These are phyloP conservation scores for Quillaja saponaria DNA, from an alignment of 306 rosid species.

Conservation along the genomic window DNA sequence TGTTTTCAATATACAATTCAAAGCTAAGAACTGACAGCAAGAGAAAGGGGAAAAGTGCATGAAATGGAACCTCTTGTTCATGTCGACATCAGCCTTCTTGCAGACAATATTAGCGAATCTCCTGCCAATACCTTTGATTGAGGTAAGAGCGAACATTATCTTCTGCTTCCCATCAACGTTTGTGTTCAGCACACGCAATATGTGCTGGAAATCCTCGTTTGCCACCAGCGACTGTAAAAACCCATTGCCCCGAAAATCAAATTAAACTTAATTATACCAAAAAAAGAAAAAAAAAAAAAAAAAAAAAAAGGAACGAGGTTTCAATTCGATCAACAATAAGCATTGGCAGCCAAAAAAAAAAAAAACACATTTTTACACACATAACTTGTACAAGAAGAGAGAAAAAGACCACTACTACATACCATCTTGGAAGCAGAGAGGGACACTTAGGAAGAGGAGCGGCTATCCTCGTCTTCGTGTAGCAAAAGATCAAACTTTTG, in stretches of 20 bases:
- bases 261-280: not conserved
- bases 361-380: no score
- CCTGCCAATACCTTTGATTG: conserved; percentile 52
- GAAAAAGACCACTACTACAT: not conserved
- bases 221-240: conserved; percentile 41
- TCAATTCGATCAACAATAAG: conserved; percentile 14
- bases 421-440: conserved; percentile 26
- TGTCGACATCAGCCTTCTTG: conserved; percentile 53
- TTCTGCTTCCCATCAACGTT: conserved; percentile 53
- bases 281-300: not conserved
- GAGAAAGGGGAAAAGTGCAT: not conserved
- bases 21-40: no score
- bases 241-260: not conserved
- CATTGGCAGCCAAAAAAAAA: conserved; percentile 4
- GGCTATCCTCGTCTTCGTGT: no score
- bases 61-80: conserved; percentile 43
- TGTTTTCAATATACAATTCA: no score
- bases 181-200: conserved; percentile 48
- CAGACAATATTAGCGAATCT: conserved; percentile 44
- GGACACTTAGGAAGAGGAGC: no score
- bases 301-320: not conserved
- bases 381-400: not conserved
- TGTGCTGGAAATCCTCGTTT: conserved; percentile 52
- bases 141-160: conserved; percentile 47
- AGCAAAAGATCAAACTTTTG: no score